Percentiles rank a stretch among this genome's conserved stretches.
These are phyloP conservation scores for Colletotrichum theobromicola DNA, from an alignment of 2,329 filamentous ascomycete species.

Conservation along the genomic window DNA sequence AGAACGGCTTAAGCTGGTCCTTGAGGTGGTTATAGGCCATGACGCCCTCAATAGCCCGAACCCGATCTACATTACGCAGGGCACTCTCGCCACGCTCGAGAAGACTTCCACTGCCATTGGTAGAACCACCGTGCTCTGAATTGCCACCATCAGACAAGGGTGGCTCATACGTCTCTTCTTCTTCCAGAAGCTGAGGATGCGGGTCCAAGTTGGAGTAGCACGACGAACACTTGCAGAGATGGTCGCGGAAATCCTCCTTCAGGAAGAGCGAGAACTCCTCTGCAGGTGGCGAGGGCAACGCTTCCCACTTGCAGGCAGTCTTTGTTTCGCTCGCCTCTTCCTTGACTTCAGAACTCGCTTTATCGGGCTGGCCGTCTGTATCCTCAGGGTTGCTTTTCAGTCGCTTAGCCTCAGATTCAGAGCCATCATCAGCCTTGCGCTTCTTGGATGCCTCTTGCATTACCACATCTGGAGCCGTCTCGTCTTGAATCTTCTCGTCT, in stretches of 20 bases:
- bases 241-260: constrained; percentile 76
- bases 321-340: constrained; percentile 12
- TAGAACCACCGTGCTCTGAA: constrained; percentile 60
- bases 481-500: constrained; percentile 7
- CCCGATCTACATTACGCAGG: constrained; percentile 88
- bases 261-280: constrained; percentile 82
- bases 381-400: constrained; percentile 48
- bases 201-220: constrained; percentile 77
- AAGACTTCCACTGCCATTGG: constrained; percentile 78
- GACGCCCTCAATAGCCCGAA: constrained; percentile 91
- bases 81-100: constrained; percentile 93
- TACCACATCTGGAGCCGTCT: neutral
- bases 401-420: constrained; percentile 53
- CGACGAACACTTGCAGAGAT: constrained; percentile 80
- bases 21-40: constrained; percentile 98
- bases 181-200: constrained; percentile 85
- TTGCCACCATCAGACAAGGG: constrained; percentile 74
- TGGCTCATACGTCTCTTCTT: constrained; percentile 93
- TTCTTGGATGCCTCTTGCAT: constrained; percentile 56
- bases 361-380: constrained; percentile 8
- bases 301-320: constrained; percentile 62
- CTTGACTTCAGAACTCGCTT: neutral
- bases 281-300: constrained; percentile 59
- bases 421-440: constrained; percentile 65
- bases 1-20: constrained; percentile 93